phyloP scores from a whole-genome alignment of 1,284 basidiomycete genomes.

The Trichosporon sp. region DNA sequence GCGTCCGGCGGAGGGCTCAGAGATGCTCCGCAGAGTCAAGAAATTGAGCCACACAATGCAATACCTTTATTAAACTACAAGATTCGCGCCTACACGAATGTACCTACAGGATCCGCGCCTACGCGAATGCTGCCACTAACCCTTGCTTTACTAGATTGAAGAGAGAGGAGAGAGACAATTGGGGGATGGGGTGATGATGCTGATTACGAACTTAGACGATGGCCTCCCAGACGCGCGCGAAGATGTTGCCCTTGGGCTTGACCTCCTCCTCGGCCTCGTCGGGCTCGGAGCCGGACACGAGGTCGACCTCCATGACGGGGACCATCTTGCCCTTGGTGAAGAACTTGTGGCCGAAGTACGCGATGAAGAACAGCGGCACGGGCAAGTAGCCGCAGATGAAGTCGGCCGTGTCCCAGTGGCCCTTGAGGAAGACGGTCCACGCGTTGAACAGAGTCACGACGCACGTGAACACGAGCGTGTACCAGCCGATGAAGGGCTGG shows the following conservation, averaged over 20 bases:
- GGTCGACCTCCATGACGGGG: constrained; percentile 31
- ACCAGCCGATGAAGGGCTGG: constrained; percentile 48
- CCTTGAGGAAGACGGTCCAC: constrained; percentile 17
- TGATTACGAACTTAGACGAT: constrained; percentile 10
- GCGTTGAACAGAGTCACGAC: constrained; percentile 7
- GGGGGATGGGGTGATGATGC: background rate
- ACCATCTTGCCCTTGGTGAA: constrained; percentile 30
- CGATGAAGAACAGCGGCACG: constrained; percentile 23
- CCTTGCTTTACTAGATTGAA: background rate
- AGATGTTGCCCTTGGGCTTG: constrained; percentile 5
- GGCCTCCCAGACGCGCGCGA: constrained; percentile 8
- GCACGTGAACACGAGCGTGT: constrained; percentile 37
- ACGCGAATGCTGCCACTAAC: background rate
- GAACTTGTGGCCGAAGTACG: constrained; percentile 51
- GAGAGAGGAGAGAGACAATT: background rate
- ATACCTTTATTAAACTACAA: background rate
- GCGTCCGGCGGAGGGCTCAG: too few species aligned
- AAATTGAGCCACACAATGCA: background rate
- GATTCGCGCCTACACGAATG: background rate
- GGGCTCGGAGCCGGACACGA: constrained; percentile 21
- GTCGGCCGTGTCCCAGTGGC: constrained; percentile 12
- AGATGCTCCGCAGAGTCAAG: too few species aligned
- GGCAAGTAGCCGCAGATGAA: constrained; percentile 21
- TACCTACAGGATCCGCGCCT: background rate
- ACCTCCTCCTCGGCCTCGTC: constrained; percentile 5